Conservation (phyloP, 2,329 filamentous ascomycete genomes). For the Pyricularia grisea region DNA sequence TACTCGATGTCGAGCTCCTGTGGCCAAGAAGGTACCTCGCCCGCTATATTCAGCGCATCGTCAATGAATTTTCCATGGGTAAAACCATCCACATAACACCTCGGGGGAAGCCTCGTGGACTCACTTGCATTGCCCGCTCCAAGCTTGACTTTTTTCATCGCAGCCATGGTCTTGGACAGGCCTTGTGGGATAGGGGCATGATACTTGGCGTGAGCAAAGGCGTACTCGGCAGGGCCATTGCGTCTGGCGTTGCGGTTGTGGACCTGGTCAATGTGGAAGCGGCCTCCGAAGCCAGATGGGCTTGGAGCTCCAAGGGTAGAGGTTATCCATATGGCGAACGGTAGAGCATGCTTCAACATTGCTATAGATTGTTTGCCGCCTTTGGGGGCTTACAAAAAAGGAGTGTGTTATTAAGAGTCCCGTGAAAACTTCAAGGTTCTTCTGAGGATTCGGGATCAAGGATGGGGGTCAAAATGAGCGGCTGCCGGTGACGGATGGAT, state of each 20-base stretch:
- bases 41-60: not conserved
- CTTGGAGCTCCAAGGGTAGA: not conserved
- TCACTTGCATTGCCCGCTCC: not conserved
- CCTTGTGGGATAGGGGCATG: slow-evolving; percentile 18
- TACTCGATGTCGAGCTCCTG: slow-evolving; percentile 43
- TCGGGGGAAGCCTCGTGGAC: too few relatives aligned
- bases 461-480: too few relatives aligned
- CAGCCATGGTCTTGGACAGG: slow-evolving; percentile 9
- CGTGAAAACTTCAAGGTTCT: not conserved
- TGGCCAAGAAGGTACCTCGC: slow-evolving; percentile 19
- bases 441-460: too few relatives aligned
- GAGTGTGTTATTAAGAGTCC: too few relatives aligned
- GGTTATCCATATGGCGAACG: not conserved
- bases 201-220: slow-evolving; percentile 27
- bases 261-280: slow-evolving; percentile 21
- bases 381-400: too few relatives aligned
- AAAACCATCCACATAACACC: not conserved
- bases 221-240: slow-evolving; percentile 21
- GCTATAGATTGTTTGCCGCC: not conserved
- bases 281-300: not conserved
- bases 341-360: not conserved
- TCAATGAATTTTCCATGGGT: not conserved
- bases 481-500: not conserved
- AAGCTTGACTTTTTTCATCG: not conserved
- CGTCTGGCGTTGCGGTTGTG: slow-evolving; percentile 23